A percentile compares a stretch with the other conserved stretches of the same genome.
Conservation (phyloP, 768 basidiomycete species). For the Agaricus subrufescens region DNA sequence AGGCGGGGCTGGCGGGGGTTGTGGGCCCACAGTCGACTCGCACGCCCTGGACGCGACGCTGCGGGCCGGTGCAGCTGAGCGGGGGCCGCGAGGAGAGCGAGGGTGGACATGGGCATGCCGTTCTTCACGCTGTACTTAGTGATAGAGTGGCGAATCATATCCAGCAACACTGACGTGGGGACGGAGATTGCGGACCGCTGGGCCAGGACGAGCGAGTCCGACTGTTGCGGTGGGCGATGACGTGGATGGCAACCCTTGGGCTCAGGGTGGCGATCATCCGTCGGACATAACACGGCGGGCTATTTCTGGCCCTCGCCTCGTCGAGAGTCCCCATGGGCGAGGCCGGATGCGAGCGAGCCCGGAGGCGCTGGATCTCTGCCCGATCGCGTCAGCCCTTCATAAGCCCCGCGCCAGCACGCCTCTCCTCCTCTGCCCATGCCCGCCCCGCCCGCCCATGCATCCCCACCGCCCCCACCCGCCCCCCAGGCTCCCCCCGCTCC, state of each 20-base stretch:
- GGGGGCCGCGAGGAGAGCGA: slow-evolving; percentile 12
- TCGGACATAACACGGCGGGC: slow-evolving; percentile 19
- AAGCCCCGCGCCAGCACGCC: background rate
- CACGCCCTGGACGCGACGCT: background rate
- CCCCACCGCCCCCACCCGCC: slow-evolving; percentile 17
- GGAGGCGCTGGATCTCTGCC: slow-evolving; percentile 18
- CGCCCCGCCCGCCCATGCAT: slow-evolving; percentile 17
- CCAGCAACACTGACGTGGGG: slow-evolving; percentile 38
- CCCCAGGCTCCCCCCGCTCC: slow-evolving; percentile 8
- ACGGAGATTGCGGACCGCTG: slow-evolving; percentile 10
- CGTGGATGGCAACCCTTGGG: slow-evolving; percentile 8
- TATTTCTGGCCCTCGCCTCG: too few species aligned
- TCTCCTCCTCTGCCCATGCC: slow-evolving; percentile 15
- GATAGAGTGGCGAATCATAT: slow-evolving; percentile 70
- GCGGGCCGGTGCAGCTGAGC: background rate
- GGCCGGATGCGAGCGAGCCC: background rate
- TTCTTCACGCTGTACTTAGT: slow-evolving; percentile 37
- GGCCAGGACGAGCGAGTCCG: background rate
- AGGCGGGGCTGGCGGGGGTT: slow-evolving; percentile 14
- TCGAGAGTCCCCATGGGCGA: too few species aligned
- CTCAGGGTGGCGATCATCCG: slow-evolving; percentile 1
- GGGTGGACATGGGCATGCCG: slow-evolving; percentile 70
- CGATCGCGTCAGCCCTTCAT: slow-evolving; percentile 17
- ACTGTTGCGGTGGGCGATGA: background rate
- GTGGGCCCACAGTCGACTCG: slow-evolving; percentile 15